These are phyloP conservation scores for Fagopyrum homotropicum DNA, from an alignment of 148 eudicot genomes.

Conservation along the genomic window DNA sequence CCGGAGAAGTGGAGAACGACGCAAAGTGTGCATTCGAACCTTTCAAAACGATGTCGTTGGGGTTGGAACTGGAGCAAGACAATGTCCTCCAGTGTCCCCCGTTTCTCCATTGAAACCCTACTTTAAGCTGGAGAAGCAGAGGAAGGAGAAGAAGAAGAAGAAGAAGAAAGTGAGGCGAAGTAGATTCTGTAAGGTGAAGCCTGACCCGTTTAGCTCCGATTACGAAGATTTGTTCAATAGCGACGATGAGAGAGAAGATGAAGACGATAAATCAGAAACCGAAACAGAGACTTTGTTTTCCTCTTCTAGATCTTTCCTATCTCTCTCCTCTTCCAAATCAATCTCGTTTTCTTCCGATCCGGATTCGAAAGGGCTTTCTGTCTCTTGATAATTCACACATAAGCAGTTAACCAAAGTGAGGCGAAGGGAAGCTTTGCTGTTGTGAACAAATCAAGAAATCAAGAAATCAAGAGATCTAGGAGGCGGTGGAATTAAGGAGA, in stretches of 20 bases:
- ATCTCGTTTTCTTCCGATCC: conserved; percentile 40
- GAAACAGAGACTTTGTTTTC: conserved; percentile 40
- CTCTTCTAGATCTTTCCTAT: conserved; percentile 43
- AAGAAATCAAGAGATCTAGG: conserved; percentile 68
- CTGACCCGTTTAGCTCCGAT: conserved; percentile 18
- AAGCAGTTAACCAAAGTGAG: too few species aligned
- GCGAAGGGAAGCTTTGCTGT: conserved; percentile 58
- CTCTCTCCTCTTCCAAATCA: conserved; percentile 21
- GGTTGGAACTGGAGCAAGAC: neutral
- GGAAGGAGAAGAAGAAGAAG: conserved; percentile 17
- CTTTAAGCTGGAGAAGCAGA: conserved; percentile 1
- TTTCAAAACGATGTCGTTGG: conserved; percentile 19
- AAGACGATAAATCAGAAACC: conserved; percentile 16
- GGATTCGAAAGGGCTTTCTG: conserved; percentile 16
- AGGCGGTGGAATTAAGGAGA: too few species aligned
- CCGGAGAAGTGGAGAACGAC: conserved; percentile 21
- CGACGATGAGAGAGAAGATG: conserved; percentile 38
- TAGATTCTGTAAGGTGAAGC: neutral
- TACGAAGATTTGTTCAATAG: conserved; percentile 41
- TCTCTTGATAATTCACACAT: too few species aligned
- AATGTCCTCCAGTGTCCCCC: conserved; percentile 49
- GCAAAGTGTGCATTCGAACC: neutral
- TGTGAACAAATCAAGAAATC: too few species aligned
- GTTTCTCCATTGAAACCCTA: conserved; percentile 24
- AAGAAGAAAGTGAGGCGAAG: conserved; percentile 15